Evolutionary conservation across 352 stramenopile genomes (phyloP), one percentile per base, ranked within the genome.

Genomic region (Globisporangium okanoganense): DNA sequence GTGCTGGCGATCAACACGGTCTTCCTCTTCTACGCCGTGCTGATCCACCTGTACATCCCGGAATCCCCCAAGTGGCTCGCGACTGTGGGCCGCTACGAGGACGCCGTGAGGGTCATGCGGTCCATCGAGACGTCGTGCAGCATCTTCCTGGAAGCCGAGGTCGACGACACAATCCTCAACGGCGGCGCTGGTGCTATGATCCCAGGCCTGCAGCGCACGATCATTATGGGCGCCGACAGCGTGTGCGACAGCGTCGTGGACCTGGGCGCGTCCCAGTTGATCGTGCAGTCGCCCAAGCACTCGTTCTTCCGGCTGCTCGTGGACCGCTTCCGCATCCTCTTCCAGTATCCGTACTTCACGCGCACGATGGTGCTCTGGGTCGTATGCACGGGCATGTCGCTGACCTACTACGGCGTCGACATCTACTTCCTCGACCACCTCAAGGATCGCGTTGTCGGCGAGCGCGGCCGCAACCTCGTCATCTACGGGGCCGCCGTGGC

Each of bases 321-420:
- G 10, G 56, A 56, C 49, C 44, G 49, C 20, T 56, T 62, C 29
- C 44, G 56, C 31, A 36, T 70, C 8, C 59, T 70, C 16, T 70
- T 70, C 54, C 61, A 44, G 9, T 58, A 56, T 24, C 58, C 48
- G n/a, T 70, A 70, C 51, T 58, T 66, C 60, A 22, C 43, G 35
- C 64, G 64, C 41, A 66, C 64, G 31, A 47, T 67, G 27, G 55
- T 70, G 64, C 64, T 70, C 48, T 67, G 59, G 59, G n/a, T 63
- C 33, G 52, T 70, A 5, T 70, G 64, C 58, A 51, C 60, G 24
- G 64, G 64, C 49, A 65, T 70, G 25, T 55, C 59, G 40, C 65
- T 70, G 20, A 62, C 59, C 2, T 70, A 70, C 36, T 70, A 66
- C n/a, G 58, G 56, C 36, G 43, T 70, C 33, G 65, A 67, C 51